These are phyloP conservation scores for Martiniozyma abietophila DNA, from an alignment of 805 yeast species.

Conservation along the genomic window DNA sequence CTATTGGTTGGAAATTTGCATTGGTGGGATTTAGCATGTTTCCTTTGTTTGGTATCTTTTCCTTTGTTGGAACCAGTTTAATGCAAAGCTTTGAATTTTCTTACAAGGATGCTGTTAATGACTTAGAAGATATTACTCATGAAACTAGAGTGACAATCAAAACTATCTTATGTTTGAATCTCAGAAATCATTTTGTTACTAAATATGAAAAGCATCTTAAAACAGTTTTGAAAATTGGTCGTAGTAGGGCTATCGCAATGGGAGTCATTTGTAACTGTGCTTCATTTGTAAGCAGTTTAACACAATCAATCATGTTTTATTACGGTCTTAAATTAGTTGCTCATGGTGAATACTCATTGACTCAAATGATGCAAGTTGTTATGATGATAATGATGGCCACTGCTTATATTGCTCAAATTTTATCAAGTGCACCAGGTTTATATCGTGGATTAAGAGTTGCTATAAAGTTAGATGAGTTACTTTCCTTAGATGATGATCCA, in stretches of 20 bases:
- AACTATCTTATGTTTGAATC: conserved; percentile 51
- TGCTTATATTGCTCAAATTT: conserved; percentile 47
- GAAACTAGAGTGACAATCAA: conserved; percentile 52
- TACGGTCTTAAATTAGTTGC: conserved; percentile 74
- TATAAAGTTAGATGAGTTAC: conserved; percentile 32
- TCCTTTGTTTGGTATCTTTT: conserved; percentile 49
- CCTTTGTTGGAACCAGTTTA: conserved; percentile 19
- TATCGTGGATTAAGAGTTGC: conserved; percentile 75
- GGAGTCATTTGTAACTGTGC: conserved; percentile 62
- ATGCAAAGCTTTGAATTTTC: conserved; percentile 43
- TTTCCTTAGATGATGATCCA: conserved; percentile 26
- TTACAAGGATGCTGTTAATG: conserved; percentile 49
- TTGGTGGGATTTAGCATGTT: conserved; percentile 71
- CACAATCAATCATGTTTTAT: conserved; percentile 67
- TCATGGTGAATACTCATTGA: conserved; percentile 40
- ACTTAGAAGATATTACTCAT: conserved; percentile 39
- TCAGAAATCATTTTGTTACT: conserved; percentile 38
- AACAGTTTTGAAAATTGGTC: conserved; percentile 32
- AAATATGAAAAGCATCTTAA: conserved; percentile 28
- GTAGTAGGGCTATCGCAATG: conserved; percentile 43
- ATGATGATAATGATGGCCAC: conserved; percentile 68
- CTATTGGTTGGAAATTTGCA: conserved; percentile 78
- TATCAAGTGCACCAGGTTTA: conserved; percentile 68
- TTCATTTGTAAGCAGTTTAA: conserved; percentile 42
- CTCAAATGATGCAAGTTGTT: conserved; percentile 59